Evolutionary conservation across 305 asterid species (phyloP), one percentile per base, ranked within the genome.

Genomic region (Lippia alba): DNA sequence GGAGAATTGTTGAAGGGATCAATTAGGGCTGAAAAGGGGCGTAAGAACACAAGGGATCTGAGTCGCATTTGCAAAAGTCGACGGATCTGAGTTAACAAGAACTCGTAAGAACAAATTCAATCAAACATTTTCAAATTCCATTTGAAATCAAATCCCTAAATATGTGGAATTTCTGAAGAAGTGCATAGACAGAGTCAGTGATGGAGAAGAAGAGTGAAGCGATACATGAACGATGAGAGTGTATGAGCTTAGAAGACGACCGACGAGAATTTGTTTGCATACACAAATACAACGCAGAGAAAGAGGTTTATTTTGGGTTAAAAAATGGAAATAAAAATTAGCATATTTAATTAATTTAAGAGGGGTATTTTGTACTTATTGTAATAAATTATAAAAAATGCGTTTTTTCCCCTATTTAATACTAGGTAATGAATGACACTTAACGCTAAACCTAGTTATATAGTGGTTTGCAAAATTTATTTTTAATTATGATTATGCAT

Each of bases 1-100:
- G 63, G 55, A 36, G 44, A 46, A 40, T n/a, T 41, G 65, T 15
- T 55, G 14, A 68, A 68, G 49, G 54, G 63, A 72, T 75, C 61
- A 61, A 74, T 74, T 77, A 63, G 76, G 80, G 72, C 15, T 60
- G 63, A 32, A 61, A 71, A 39, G 18, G 63, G 73, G 78, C 58
- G 50, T 73, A 69, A 41, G 50, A 63, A n/a, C 61, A 33, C 15
- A 64, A 67, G 76, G 76, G 85, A 85, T 80, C 80, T 57, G 75
- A 75, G 51, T 71, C 50, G 80, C 83, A 78, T 78, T 83, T 32
- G 71, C 69, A 72, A 61, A 71, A 32, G 59, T 64, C 64, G 60
- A 67, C 58, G 77, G 77, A 81, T 81, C 81, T 68, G 67, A 64
- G 54, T 63, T 34, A 34, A 36, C 46, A 39, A 9, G 48, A 17